Evolutionary conservation across 768 basidiomycete species (phyloP).

Genomic region (Naganishia kalamii): DNA sequence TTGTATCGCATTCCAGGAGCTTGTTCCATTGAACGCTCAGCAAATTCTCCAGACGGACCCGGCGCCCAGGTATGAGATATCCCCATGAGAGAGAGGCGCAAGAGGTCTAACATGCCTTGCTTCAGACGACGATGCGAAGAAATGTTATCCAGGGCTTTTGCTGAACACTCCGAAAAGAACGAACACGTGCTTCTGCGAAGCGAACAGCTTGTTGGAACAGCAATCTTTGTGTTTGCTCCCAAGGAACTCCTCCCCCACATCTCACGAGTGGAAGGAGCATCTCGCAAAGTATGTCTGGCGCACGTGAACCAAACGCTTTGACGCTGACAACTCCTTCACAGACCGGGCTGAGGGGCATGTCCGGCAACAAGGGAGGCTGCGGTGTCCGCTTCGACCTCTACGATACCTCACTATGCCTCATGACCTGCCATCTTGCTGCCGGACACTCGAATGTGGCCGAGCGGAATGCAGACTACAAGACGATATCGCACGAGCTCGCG

Average conservation of each 20-base stretch:
- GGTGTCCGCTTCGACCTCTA: slow-evolving; percentile 86
- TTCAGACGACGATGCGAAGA: slow-evolving; percentile 72
- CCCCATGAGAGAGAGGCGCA: too few species aligned
- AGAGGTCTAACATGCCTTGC: not conserved
- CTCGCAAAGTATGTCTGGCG: slow-evolving; percentile 65
- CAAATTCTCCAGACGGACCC: slow-evolving; percentile 95
- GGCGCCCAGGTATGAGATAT: slow-evolving; percentile 67
- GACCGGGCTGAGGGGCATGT: slow-evolving; percentile 66
- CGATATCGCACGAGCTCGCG: slow-evolving; percentile 73
- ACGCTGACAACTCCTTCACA: slow-evolving; percentile 20
- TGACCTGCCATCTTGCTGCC: slow-evolving; percentile 95
- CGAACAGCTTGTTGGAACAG: slow-evolving; percentile 96
- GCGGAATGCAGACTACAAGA: slow-evolving; percentile 83
- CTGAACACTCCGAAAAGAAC: slow-evolving; percentile 44
- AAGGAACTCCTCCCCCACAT: slow-evolving; percentile 68
- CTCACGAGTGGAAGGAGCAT: slow-evolving; percentile 83
- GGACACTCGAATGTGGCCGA: slow-evolving; percentile 85
- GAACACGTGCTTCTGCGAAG: slow-evolving; percentile 82
- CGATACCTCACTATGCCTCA: slow-evolving; percentile 86
- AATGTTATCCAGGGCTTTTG: slow-evolving; percentile 14
- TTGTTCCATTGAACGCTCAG: slow-evolving; percentile 93
- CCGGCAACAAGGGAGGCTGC: slow-evolving; percentile 76
- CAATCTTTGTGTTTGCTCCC: slow-evolving; percentile 77
- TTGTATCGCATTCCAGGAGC: slow-evolving; percentile 89
- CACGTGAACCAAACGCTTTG: not conserved